phyloP scores from a whole-genome alignment of 345 rosid genomes.

The Pistacia vera region DNA sequence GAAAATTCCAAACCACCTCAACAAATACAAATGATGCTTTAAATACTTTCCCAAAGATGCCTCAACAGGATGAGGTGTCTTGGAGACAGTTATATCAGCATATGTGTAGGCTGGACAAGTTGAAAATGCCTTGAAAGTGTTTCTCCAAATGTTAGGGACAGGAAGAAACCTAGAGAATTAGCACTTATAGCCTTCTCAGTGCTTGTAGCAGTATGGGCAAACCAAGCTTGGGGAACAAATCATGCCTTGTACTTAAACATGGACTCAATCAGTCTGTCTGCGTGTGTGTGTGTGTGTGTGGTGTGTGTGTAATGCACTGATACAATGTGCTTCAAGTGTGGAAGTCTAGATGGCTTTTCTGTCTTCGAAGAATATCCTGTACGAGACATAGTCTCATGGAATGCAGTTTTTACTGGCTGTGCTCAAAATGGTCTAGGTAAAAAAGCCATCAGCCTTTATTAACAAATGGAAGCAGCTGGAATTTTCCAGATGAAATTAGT shows the following conservation, averaged over 20 bases:
- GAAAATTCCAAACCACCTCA: conserved; percentile 35
- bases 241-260: conserved; percentile 29
- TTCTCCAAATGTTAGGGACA: conserved; percentile 26
- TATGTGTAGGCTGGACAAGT: conserved; percentile 25
- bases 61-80: conserved; percentile 26
- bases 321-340: conserved; percentile 32
- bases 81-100: conserved; percentile 36
- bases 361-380: conserved; percentile 26
- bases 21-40: conserved; percentile 34
- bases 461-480: conserved; percentile 28
- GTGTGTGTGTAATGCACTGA: conserved; percentile 28
- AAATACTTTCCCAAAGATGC: conserved; percentile 24
- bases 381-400: conserved; percentile 33
- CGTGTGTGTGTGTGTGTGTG: conserved; percentile 20
- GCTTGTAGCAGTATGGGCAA: conserved; percentile 28
- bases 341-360: conserved; percentile 25
- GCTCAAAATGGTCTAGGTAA: conserved; percentile 32
- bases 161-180: conserved; percentile 31
- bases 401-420: conserved; percentile 34
- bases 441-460: conserved; percentile 27
- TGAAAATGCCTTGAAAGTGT: conserved; percentile 27
- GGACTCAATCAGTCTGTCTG: conserved; percentile 29
- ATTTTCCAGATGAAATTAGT: conserved; percentile 30
- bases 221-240: conserved; percentile 33
- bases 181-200: conserved; percentile 32